Evolutionary conservation across 176 grass and related monocot species (phyloP).

Genomic region (Hsuehochloa calcarea): DNA sequence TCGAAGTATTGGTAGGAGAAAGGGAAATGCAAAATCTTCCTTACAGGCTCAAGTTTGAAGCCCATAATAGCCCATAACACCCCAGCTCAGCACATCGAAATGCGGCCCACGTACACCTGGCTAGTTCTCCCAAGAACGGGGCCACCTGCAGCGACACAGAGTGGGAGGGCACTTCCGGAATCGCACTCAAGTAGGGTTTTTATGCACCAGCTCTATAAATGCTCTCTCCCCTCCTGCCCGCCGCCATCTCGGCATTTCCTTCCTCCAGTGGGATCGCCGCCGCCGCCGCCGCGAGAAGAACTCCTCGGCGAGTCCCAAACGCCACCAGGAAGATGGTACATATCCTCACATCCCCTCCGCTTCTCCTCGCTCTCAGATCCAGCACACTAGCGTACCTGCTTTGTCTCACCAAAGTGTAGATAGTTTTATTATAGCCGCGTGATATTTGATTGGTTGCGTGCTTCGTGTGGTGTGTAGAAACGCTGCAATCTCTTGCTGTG

Average conservation of each 20-base stretch:
- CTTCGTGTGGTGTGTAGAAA: neutral
- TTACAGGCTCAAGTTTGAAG: neutral
- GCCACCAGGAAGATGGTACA: constrained; percentile 34
- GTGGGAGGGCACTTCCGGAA: constrained; percentile 15
- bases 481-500: neutral
- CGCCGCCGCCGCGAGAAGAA: neutral
- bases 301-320: neutral
- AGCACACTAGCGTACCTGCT: neutral
- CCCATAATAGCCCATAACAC: too few relatives aligned
- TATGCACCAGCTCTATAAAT: constrained; percentile 7
- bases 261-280: constrained; percentile 24
- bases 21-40: neutral
- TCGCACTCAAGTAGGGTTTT: constrained; percentile 26
- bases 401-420: neutral
- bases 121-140: neutral
- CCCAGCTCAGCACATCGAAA: too few relatives aligned
- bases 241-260: neutral
- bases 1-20: neutral
- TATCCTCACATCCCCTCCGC: neutral
- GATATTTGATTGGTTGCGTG: neutral
- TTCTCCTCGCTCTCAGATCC: neutral
- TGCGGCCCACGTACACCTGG: neutral
- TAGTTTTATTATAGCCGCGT: neutral
- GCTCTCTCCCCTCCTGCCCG: neutral
- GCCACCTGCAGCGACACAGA: constrained; percentile 4